phyloP scores from a whole-genome alignment of 1,139 yeast species.

The Hyphopichia wangnamkhiaoensis region DNA sequence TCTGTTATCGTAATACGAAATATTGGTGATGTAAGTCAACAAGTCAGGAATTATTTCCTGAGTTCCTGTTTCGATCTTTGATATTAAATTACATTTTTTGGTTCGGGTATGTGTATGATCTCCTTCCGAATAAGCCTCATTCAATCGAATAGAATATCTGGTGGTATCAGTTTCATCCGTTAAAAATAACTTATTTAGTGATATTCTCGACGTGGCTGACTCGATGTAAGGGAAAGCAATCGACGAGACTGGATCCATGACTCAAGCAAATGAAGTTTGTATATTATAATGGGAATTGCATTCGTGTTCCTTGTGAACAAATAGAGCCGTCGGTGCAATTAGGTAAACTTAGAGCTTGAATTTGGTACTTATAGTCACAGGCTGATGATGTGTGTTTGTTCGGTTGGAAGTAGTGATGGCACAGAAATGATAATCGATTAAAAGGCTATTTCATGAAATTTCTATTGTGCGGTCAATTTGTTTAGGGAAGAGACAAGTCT shows the following conservation, averaged over 20 bases:
- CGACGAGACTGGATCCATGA: slow-evolving; percentile 3
- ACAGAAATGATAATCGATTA: too few relatives aligned
- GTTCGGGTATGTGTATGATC: not conserved
- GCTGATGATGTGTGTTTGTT: too few relatives aligned
- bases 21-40: slow-evolving; percentile 27
- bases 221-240: slow-evolving; percentile 30
- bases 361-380: too few relatives aligned
- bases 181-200: slow-evolving; percentile 24
- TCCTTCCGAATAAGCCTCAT: slow-evolving; percentile 8
- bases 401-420: too few relatives aligned
- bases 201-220: slow-evolving; percentile 14
- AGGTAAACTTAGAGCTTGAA: too few relatives aligned
- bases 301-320: too few relatives aligned
- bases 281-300: not conserved
- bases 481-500: too few relatives aligned
- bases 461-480: too few relatives aligned
- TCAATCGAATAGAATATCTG: slow-evolving; percentile 20
- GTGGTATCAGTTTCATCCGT: slow-evolving; percentile 22
- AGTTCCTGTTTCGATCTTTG: slow-evolving; percentile 14
- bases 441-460: too few relatives aligned
- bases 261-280: not conserved
- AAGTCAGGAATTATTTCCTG: slow-evolving; percentile 16
- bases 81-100: slow-evolving; percentile 17
- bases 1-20: slow-evolving; percentile 4
- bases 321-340: too few relatives aligned